phyloP scores from a whole-genome alignment of 352 stramenopile genomes.

The Phytophthora boehmeriae region DNA sequence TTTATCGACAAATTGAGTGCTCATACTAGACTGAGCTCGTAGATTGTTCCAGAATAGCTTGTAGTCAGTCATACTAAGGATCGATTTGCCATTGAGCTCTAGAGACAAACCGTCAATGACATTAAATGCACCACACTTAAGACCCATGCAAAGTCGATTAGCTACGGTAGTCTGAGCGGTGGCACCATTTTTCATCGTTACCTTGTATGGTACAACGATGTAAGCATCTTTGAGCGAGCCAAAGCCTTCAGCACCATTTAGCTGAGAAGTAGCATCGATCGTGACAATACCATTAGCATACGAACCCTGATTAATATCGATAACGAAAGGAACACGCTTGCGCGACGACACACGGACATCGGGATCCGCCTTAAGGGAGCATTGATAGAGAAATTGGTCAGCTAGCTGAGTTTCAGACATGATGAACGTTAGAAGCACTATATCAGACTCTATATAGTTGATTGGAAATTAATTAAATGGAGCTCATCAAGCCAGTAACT shows the following conservation, averaged over 20 bases:
- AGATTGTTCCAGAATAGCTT: slow-evolving; percentile 14
- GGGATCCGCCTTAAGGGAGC: not conserved
- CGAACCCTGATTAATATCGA: slow-evolving; percentile 1
- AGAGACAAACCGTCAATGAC: no score
- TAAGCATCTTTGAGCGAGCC: not conserved
- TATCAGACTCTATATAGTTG: not conserved
- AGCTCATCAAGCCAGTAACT: not conserved
- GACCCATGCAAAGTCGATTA: not conserved
- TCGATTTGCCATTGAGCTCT: no score
- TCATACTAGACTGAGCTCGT: slow-evolving; percentile 10
- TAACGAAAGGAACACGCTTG: not conserved
- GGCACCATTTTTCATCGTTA: slow-evolving; percentile 7
- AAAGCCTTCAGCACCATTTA: slow-evolving; percentile 7
- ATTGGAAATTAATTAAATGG: no score
- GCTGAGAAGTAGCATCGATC: slow-evolving; percentile 4
- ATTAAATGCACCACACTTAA: no score
- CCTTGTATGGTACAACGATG: slow-evolving; percentile 6
- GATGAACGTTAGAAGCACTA: no score
- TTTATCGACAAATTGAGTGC: slow-evolving; percentile 14
- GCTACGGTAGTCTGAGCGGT: not conserved
- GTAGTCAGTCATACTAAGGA: no score
- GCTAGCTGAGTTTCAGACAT: not conserved
- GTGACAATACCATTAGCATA: slow-evolving; percentile 3
- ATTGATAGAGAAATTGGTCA: no score
- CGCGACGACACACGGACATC: not conserved